Base-by-base conservation (phyloP, 2,329 filamentous ascomycete genomes). In the Fusarium hainanense region DNA sequence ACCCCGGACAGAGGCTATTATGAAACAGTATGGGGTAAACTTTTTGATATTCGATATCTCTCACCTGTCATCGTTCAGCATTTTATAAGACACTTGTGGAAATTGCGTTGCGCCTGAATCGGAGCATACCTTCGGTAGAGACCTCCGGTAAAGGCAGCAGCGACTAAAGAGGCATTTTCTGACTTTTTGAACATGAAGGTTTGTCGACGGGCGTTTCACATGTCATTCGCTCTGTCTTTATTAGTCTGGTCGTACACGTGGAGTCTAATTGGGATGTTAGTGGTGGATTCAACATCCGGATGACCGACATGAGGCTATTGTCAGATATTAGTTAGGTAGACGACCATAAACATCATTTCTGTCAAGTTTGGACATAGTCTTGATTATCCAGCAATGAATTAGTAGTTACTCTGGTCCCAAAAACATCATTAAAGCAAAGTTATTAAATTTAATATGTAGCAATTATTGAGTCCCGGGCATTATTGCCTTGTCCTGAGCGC, bases 11-110 rank as follows among this genome's bases (percentile, higher is more conserved):
- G 51, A 71, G 72, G 51, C 64, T 70, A 74, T 75, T 75, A 75
- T 73, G 73, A 75, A 75, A 75, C 73, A 75, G 73, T 75, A 75
- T 75, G 73, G 73, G 73, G 73, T 75, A 75, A 75, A 71, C 48
- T 56, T 30, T 40, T 63, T 63, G 46, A 43, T 30, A 64, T 63
- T 63, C 50, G 66, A 63, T 74, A 75, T 75, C 71, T 75, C 72
- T 75, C 69, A 14, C 69, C 72, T 74, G 56, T 74, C 66, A 74
- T 25, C 49, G 50, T 71, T 32, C 23, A 75, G 71, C 37, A 61
- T 62, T 70, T 43, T 43, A 32, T 11, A 44, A 54, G 48, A 42
- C 30, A 49, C 16, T 37, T 40, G 37, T 37, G 34, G 34, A 32
- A 42, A 52, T 51, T 50, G 37, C 18, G 6, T 47, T 48, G 20